A percentile compares a stretch with the other conserved stretches of the same genome.
phyloP scores from a whole-genome alignment of 2,329 filamentous ascomycete species.

The Arachnomyces sp. region DNA sequence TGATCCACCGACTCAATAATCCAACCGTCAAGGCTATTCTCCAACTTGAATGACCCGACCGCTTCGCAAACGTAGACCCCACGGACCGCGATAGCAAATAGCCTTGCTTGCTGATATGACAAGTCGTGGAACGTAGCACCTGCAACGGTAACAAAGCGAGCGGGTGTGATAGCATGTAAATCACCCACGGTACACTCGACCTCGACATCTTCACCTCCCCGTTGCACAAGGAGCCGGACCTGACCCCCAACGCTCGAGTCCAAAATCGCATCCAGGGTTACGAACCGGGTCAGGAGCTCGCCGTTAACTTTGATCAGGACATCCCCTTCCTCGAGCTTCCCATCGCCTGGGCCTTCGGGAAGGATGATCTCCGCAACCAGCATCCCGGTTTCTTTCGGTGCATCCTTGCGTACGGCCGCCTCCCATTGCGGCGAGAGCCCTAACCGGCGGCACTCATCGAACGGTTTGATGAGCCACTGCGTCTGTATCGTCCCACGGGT shows the following conservation, averaged over 20 bases:
- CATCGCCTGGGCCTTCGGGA: constrained; percentile 78
- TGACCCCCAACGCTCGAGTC: constrained; percentile 75
- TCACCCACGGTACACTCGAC: constrained; percentile 81
- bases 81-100: constrained; percentile 86
- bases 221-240: constrained; percentile 76
- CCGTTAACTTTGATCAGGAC: constrained; percentile 89
- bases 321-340: constrained; percentile 88
- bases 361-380: constrained; percentile 92
- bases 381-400: constrained; percentile 93
- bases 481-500: constrained; percentile 96
- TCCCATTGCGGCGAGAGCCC: constrained; percentile 83
- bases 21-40: constrained; percentile 86
- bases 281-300: constrained; percentile 86
- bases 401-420: constrained; percentile 69
- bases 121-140: constrained; percentile 93
- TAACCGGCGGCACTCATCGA: constrained; percentile 88
- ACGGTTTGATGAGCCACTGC: constrained; percentile 93
- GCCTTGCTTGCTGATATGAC: constrained; percentile 93
- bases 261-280: constrained; percentile 81
- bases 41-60: constrained; percentile 88
- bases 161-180: constrained; percentile 88
- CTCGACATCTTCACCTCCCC: constrained; percentile 79
- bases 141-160: constrained; percentile 88
- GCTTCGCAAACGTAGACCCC: constrained; percentile 95
- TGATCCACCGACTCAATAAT: constrained; percentile 89